A percentile compares a stretch with the other conserved stretches of the same genome.
phyloP scores from a whole-genome alignment of 1,284 basidiomycete genomes.

The Farysia itapuensis region DNA sequence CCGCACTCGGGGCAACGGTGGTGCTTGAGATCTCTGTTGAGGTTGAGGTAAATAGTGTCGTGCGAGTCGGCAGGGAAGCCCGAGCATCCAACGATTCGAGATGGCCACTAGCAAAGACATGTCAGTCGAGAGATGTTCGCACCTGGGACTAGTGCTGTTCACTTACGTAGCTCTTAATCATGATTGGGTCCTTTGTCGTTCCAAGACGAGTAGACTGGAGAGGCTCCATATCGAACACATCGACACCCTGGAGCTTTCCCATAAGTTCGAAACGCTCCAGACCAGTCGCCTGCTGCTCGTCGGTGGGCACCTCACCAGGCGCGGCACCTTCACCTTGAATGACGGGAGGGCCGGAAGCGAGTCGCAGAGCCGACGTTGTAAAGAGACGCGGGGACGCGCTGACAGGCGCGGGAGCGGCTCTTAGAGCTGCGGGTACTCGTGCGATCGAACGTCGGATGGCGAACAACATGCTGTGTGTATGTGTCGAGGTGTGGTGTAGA shows the following conservation, averaged over 20 bases:
- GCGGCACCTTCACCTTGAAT: slow-evolving; percentile 76
- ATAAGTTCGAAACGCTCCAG: slow-evolving; percentile 91
- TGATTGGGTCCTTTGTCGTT: slow-evolving; percentile 82
- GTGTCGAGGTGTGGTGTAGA: too few species aligned
- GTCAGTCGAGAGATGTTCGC: too few species aligned
- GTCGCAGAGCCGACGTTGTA: slow-evolving; percentile 40
- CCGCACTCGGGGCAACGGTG: slow-evolving; percentile 59
- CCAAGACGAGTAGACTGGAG: slow-evolving; percentile 84
- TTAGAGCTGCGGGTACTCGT: slow-evolving; percentile 33
- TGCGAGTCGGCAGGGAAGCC: slow-evolving; percentile 57
- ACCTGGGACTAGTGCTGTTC: not conserved
- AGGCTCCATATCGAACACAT: slow-evolving; percentile 86
- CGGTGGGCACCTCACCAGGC: slow-evolving; percentile 76
- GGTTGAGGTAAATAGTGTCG: slow-evolving; percentile 57
- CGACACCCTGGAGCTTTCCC: slow-evolving; percentile 81
- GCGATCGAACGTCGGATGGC: slow-evolving; percentile 37
- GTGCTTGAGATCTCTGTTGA: slow-evolving; percentile 48
- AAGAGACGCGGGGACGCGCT: slow-evolving; percentile 37
- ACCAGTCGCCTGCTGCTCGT: slow-evolving; percentile 90
- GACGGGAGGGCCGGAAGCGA: slow-evolving; percentile 64
- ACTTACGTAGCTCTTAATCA: slow-evolving; percentile 81
- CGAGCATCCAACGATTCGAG: slow-evolving; percentile 56
- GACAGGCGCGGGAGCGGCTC: slow-evolving; percentile 29
- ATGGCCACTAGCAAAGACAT: slow-evolving; percentile 37
- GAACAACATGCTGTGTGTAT: too few species aligned